Conservation (phyloP, 2,329 filamentous ascomycete genomes). For the Camillea tinctor region DNA sequence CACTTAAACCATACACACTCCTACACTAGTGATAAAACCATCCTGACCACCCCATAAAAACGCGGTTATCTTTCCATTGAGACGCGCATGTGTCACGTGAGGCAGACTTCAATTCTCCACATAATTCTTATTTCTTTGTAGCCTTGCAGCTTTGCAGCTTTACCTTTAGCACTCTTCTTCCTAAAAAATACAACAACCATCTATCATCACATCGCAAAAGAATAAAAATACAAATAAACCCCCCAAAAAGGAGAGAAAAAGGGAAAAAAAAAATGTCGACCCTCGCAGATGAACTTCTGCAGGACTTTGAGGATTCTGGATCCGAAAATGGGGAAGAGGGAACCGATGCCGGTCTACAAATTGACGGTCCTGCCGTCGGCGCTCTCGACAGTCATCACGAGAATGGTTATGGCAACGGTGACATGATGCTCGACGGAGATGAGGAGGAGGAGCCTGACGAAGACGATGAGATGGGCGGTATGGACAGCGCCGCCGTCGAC, state of each 20-base stretch:
- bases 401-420: slow-evolving; percentile 31
- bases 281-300: slow-evolving; percentile 85
- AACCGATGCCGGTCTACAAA: slow-evolving; percentile 45
- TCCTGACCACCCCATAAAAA: slow-evolving; percentile 8
- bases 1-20: slow-evolving; percentile 1
- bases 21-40: background rate
- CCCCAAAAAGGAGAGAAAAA: too few relatives aligned
- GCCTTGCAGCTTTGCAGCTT: background rate
- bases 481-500: slow-evolving; percentile 45
- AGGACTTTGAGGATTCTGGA: slow-evolving; percentile 85
- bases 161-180: background rate
- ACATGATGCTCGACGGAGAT: slow-evolving; percentile 60
- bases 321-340: slow-evolving; percentile 69
- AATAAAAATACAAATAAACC: too few relatives aligned
- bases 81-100: background rate
- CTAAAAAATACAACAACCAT: background rate
- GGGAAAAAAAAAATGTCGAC: slow-evolving; percentile 93
- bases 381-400: slow-evolving; percentile 32
- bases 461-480: slow-evolving; percentile 56
- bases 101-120: background rate
- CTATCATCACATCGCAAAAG: slow-evolving; percentile 17
- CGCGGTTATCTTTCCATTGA: slow-evolving; percentile 9
- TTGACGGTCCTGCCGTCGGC: slow-evolving; percentile 41
- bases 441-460: slow-evolving; percentile 59
- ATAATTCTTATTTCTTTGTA: background rate